Evolutionary conservation across 2,329 filamentous ascomycete species (phyloP), one percentile per base, ranked within the genome.

Genomic region (Talaromyces sp.): DNA sequence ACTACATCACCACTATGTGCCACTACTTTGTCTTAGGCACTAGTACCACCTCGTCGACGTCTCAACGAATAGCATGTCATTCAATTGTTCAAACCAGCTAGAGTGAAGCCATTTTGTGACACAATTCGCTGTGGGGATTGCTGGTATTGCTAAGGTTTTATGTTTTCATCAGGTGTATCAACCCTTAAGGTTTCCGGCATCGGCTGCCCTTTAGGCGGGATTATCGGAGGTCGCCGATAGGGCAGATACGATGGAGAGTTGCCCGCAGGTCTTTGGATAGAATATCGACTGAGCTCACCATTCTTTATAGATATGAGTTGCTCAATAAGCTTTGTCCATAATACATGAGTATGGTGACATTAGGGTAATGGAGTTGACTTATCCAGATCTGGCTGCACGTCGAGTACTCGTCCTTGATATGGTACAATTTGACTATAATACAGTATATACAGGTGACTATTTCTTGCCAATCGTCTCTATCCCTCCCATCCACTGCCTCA

Each of bases 401-500:
- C 6, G 37, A 2, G 37, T 39, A 39, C 14, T 13, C 37, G 37
- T 39, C 37, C 13, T 31, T 31, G 27, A 31, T 31, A 31, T 31
- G 27, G 27, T 31, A 31, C 13, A 13, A 37, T 10, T 19, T 52
- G 27, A 33, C 16, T 33, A 52, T 52, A 3, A 7, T 50, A 56
- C 31, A 58, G n/a, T 57, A 41, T 41, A 11, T 27, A 58, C 56
- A 58, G 3, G 27, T 52, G 27, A 24, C 47, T 64, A 65, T 31
- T 64, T 66, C 49, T 66, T 66, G 37, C 82, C 84, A 74, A 95
- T 91, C 69, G 81, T 84, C 59, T 90, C 85, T 74, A 85, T 81
- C 0, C 90, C 90, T 65, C 89, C 90, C 93, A 99, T 97, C 85
- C 89, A 98, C 24, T 87, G 87, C 73, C 89, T 84, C 74, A 99